A percentile compares a stretch with the other conserved stretches of the same genome.
These are phyloP conservation scores for Rhizopogon roseolus DNA, from an alignment of 768 basidiomycete genomes.

Conservation along the genomic window DNA sequence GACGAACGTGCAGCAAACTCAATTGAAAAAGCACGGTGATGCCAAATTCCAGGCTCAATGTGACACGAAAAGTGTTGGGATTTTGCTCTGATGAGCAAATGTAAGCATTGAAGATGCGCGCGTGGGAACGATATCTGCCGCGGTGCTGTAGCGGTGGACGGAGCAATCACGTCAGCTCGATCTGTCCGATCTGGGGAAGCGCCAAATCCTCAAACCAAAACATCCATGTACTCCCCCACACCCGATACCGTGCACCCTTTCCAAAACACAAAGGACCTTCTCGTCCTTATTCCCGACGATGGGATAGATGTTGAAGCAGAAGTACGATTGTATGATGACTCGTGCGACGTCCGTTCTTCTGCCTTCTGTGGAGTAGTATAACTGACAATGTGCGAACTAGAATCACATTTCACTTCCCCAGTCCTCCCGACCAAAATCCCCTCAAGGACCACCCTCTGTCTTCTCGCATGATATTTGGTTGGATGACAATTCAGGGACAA, in stretches of 20 bases:
- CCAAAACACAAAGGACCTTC: slow-evolving; percentile 37
- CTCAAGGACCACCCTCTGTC: slow-evolving; percentile 43
- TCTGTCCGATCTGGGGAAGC: not conserved
- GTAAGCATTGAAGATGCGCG: no score
- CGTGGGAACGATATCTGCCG: no score
- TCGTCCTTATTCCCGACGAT: slow-evolving; percentile 50
- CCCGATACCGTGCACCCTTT: slow-evolving; percentile 36
- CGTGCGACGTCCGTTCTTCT: slow-evolving; percentile 37
- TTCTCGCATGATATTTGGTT: slow-evolving; percentile 71
- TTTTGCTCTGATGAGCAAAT: no score
- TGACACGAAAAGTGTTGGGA: no score
- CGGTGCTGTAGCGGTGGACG: no score
- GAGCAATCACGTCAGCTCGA: no score
- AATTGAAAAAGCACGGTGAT: no score
- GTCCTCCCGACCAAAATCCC: slow-evolving; percentile 15
- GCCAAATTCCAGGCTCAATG: no score
- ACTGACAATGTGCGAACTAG: not conserved
- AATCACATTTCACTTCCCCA: slow-evolving; percentile 10
- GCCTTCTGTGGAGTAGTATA: not conserved
- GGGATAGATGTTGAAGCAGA: slow-evolving; percentile 67
- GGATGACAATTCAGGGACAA: slow-evolving; percentile 52
- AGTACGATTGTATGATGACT: slow-evolving; percentile 59
- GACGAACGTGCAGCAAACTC: no score
- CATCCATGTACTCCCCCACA: slow-evolving; percentile 9
- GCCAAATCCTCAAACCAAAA: not conserved